phyloP scores from a whole-genome alignment of 805 yeast genomes.

The Saccharomycopsis fermentans region DNA sequence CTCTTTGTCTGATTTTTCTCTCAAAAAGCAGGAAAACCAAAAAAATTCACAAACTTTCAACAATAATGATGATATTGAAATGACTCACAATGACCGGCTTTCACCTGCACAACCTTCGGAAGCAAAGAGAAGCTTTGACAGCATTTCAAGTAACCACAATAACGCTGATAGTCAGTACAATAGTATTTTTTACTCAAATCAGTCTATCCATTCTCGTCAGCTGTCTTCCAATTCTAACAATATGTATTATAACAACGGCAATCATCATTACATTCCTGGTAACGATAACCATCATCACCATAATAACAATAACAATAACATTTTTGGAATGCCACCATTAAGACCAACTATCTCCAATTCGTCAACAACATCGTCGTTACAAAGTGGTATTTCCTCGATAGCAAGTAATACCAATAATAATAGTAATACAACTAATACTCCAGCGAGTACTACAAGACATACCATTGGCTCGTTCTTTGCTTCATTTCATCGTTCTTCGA shows the following conservation, averaged over 20 bases:
- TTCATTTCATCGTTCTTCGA: constrained; percentile 3
- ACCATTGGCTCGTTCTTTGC: constrained; percentile 16
- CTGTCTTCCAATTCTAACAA: not conserved
- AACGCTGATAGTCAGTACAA: not conserved
- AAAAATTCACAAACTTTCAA: not conserved
- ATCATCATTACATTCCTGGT: not conserved
- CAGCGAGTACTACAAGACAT: constrained; percentile 1
- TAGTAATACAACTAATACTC: not conserved
- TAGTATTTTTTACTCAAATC: not conserved
- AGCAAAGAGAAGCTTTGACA: not conserved
- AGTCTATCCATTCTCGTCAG: not conserved
- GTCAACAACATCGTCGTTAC: constrained; percentile 16
- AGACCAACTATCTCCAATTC: constrained; percentile 14
- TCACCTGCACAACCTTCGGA: constrained; percentile 1
- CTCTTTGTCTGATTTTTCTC: not conserved
- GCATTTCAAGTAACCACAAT: not conserved
- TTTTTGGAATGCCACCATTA: constrained; percentile 15
- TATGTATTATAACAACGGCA: not conserved
- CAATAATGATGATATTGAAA: not conserved
- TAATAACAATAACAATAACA: constrained; percentile 5
- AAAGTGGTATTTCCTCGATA: constrained; percentile 14
- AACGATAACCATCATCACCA: not conserved
- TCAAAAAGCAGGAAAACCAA: not conserved
- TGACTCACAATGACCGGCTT: not conserved
- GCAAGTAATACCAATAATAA: not conserved